Evolutionary conservation across 352 stramenopile species (phyloP).

Genomic region (Pythium biforme): DNA sequence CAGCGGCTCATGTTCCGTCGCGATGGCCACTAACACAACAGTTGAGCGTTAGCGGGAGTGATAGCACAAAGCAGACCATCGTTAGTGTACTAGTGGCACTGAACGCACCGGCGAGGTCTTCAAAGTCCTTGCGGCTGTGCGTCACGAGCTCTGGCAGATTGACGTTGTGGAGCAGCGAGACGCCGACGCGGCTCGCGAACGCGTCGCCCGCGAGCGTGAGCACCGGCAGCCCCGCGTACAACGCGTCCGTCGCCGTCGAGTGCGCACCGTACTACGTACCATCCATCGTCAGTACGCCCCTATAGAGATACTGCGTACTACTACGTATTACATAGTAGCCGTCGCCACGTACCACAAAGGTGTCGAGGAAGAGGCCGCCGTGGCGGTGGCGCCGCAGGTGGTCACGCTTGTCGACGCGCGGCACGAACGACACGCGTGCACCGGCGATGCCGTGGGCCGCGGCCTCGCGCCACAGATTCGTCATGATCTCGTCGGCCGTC

Average conservation of each 20-base stretch:
- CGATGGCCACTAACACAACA: slow-evolving; percentile 30
- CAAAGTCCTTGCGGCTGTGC: slow-evolving; percentile 46
- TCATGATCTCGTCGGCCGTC: slow-evolving; percentile 35
- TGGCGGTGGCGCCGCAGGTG: slow-evolving; percentile 74
- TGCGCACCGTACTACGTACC: slow-evolving; percentile 89
- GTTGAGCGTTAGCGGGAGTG: no score
- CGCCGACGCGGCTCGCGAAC: slow-evolving; percentile 56
- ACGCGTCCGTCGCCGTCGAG: slow-evolving; percentile 89
- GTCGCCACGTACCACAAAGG: slow-evolving; percentile 56
- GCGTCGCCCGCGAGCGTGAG: slow-evolving; percentile 76
- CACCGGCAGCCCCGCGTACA: slow-evolving; percentile 85
- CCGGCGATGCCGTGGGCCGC: slow-evolving; percentile 46
- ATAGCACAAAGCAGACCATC: no score
- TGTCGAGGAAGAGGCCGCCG: slow-evolving; percentile 92
- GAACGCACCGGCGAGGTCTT: slow-evolving; percentile 46
- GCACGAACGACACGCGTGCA: slow-evolving; percentile 53
- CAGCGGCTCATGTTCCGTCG: slow-evolving; percentile 21
- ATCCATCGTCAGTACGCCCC: neutral
- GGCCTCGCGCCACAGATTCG: slow-evolving; percentile 52
- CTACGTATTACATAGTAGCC: no score
- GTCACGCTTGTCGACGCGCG: slow-evolving; percentile 55
- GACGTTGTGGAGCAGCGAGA: slow-evolving; percentile 48
- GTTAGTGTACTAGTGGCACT: no score
- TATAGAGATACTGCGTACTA: no score
- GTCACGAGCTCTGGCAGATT: slow-evolving; percentile 35